These are phyloP conservation scores for Leptographium galeiforme DNA, from an alignment of 2,329 filamentous ascomycete genomes.

Conservation along the genomic window DNA sequence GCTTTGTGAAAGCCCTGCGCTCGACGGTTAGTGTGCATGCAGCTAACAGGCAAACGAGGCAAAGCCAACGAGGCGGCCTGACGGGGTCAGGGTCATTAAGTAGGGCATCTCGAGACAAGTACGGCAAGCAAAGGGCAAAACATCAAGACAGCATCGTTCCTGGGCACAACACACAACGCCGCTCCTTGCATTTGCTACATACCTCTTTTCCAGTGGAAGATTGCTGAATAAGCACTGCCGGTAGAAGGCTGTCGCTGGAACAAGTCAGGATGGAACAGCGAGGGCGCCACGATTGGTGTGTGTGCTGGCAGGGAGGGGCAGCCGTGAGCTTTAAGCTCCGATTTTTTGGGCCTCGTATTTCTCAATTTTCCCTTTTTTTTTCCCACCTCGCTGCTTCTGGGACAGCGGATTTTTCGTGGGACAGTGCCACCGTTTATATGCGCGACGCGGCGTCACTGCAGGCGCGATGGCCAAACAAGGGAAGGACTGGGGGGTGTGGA, in stretches of 20 bases:
- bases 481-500: slow-evolving; percentile 8
- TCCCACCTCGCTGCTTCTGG: not conserved
- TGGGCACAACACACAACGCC: no score
- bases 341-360: not conserved
- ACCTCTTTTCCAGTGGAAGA: no score
- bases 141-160: no score
- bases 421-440: slow-evolving; percentile 36
- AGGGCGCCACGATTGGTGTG: not conserved
- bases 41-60: not conserved
- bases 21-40: not conserved
- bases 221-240: not conserved
- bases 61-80: no score
- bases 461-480: slow-evolving; percentile 11
- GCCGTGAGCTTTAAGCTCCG: not conserved
- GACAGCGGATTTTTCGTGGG: slow-evolving; percentile 20
- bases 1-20: not conserved
- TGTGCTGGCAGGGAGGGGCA: not conserved
- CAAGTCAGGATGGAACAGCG: not conserved
- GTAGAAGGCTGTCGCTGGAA: not conserved
- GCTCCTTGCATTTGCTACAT: no score
- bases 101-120: no score
- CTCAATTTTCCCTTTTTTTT: slow-evolving; percentile 1
- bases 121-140: not conserved
- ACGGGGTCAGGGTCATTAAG: no score
- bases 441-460: slow-evolving; percentile 18